These are phyloP conservation scores for Ephemerocybe angulata DNA, from an alignment of 768 basidiomycete genomes.

Conservation along the genomic window DNA sequence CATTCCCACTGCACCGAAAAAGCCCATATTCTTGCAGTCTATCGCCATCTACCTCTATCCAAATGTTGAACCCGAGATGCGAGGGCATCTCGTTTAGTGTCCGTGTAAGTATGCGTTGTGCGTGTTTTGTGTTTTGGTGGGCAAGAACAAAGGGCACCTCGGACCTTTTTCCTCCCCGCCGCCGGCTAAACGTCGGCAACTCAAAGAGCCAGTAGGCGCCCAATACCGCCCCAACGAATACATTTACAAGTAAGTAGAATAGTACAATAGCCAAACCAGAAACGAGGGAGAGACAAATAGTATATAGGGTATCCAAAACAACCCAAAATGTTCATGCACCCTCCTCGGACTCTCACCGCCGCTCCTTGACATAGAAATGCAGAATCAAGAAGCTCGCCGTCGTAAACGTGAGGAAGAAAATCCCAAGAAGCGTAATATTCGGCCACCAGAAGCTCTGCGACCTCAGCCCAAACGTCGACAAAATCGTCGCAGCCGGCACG, in stretches of 20 bases:
- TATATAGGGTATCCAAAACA: neutral
- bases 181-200: too few relatives aligned
- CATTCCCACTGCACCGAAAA: neutral
- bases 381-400: slow-evolving; percentile 72
- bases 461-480: slow-evolving; percentile 89
- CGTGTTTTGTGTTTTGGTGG: neutral
- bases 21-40: neutral
- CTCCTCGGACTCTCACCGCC: slow-evolving; percentile 35
- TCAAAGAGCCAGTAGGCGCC: too few relatives aligned
- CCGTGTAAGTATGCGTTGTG: neutral
- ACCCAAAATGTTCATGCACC: neutral
- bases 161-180: too few relatives aligned
- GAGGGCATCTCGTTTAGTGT: neutral
- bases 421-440: slow-evolving; percentile 79
- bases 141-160: neutral
- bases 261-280: too few relatives aligned
- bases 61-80: neutral
- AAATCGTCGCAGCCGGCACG: slow-evolving; percentile 91
- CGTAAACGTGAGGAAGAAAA: slow-evolving; percentile 83
- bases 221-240: too few relatives aligned
- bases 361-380: slow-evolving; percentile 88
- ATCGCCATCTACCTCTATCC: neutral
- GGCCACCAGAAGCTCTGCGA: slow-evolving; percentile 99
- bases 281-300: neutral
- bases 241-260: too few relatives aligned